Evolutionary conservation across 805 yeast species (phyloP), one percentile per base, ranked within the genome.

Genomic region (Lipomyces sp.): DNA sequence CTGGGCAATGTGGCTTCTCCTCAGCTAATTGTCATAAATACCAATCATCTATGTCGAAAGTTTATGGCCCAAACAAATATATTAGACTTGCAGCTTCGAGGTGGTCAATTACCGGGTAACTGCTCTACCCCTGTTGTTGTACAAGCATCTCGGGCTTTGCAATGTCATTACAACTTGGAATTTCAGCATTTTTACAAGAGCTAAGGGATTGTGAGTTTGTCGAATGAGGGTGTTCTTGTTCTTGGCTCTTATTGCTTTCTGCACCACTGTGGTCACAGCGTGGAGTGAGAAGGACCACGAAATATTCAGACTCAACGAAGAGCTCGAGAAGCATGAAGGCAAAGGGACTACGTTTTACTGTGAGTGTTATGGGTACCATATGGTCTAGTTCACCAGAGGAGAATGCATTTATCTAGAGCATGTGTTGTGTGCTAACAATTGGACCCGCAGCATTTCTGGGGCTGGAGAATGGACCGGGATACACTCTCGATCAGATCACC

Each of bases 261-360:
- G 56, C 32, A 30, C 62, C 4, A n/a, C 32, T 2, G 54, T 54
- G 13, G 72, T 59, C 8, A 56, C 58, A 2, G 69, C 73, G 3
- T 89, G 92, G 86, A 75, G 86, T 1, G 80, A 87, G 0, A 86
- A 85, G 64, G 98, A 94, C 77, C 82, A 89, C 42, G 97, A 93
- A 78, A 87, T 94, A 63, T 92, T 94, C 80, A 82, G 84, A 63
- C 80, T 91, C 62, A 87, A 87, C 64, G 87, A 88, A 62, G 87
- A 86, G 57, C 76, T 93, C 53, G 82, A 82, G 60, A 76, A 80
- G 55, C 92, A 88, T 70, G 80, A 90, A 62, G 93, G 95, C 2
- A 71, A 76, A 29, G 85, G 83, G 30, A 79, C 83, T 50, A 82
- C 89, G 51, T 88, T 92, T 75, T 92, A 92, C 80, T 80, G 86